Evolutionary conservation across 2,329 filamentous ascomycete genomes (phyloP), one percentile per base, ranked within the genome.

Genomic region (Emmonsiellopsis sp.): DNA sequence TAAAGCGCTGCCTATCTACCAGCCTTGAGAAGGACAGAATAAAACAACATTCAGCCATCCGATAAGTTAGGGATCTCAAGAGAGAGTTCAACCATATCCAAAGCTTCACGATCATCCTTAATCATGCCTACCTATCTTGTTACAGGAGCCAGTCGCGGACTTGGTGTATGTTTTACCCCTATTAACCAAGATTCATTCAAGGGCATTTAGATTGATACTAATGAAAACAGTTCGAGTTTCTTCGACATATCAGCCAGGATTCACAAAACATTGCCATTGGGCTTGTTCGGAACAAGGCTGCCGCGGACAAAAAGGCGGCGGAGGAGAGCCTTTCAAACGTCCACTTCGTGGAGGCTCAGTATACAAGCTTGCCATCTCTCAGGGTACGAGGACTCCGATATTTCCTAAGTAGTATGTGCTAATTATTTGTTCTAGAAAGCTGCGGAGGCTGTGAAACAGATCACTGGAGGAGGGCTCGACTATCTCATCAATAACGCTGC

Each of bases 401-500:
- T 7, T 13, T 47, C 26, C 8, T 10, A 15, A 11, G 16, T 10
- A 32, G 11, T 15, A 45, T 16, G 4, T 34, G 34, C 30, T 45
- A 37, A 31, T n/a, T 3, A 15, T n/a, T 38, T 8, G 10, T 7
- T 15, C 4, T 15, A 48, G 45, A 48, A 50, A 43, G 60, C 63
- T 46, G 58, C 58, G 26, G 46, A 55, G 42, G 50, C 57, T 44
- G 59, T 63, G 3, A 55, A 67, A n/a, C 60, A 63, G 13, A 67
- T 71, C n/a, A 70, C 68, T 0, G 66, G 66, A 2, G 69, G 70
- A 13, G 61, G 64, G 1, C 52, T 82, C 7, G 79, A 82, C 62
- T 77, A 77, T 55, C 61, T 82, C 5, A 76, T 82, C 30, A 73
- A 72, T 51, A 82, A 82, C 50, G 79, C 68, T 0, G 79, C 62